These are phyloP conservation scores for Ramularia endophylla DNA, from an alignment of 2,329 filamentous ascomycete species.

Conservation along the genomic window DNA sequence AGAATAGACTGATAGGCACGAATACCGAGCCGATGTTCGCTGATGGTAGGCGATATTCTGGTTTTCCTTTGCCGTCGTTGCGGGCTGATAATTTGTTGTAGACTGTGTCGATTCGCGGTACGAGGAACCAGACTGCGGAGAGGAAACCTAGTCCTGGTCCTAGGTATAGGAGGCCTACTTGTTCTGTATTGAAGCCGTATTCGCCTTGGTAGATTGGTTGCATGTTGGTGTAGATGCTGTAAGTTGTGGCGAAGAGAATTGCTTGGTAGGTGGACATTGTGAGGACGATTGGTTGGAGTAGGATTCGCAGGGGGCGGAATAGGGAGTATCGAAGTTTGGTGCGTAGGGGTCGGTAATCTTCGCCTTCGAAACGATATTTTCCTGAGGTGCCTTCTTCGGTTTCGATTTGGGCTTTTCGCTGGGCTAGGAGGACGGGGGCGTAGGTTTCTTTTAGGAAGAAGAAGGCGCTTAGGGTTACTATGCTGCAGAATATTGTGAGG, in stretches of 20 bases:
- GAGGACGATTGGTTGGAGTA: conserved; percentile 42
- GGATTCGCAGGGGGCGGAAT: conserved; percentile 37
- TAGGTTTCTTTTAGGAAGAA: conserved; percentile 43
- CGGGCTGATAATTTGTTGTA: conserved; percentile 40
- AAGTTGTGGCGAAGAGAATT: conserved; percentile 43
- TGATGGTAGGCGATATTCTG: conserved; percentile 42
- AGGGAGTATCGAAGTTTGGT: conserved; percentile 35
- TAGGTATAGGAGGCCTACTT: conserved; percentile 42
- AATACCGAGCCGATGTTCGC: conserved; percentile 42
- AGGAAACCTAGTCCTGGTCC: conserved; percentile 41
- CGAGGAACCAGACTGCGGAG: conserved; percentile 41
- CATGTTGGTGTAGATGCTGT: conserved; percentile 45
- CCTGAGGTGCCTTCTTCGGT: conserved; percentile 30
- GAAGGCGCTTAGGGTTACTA: conserved; percentile 39
- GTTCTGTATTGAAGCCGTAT: conserved; percentile 42
- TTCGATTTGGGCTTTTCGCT: conserved; percentile 33
- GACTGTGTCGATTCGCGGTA: conserved; percentile 43
- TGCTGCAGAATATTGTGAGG: conserved; percentile 37
- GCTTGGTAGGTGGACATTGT: conserved; percentile 44
- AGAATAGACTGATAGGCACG: conserved; percentile 40
- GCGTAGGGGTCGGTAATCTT: conserved; percentile 35
- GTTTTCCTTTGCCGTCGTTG: conserved; percentile 36
- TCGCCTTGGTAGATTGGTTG: conserved; percentile 40
- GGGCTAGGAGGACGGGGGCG: conserved; percentile 36
- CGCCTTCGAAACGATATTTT: conserved; percentile 39